A percentile compares a stretch with the other conserved stretches of the same genome.
These are phyloP conservation scores for Hypericum perforatum DNA, from an alignment of 345 rosid genomes.

Conservation along the genomic window DNA sequence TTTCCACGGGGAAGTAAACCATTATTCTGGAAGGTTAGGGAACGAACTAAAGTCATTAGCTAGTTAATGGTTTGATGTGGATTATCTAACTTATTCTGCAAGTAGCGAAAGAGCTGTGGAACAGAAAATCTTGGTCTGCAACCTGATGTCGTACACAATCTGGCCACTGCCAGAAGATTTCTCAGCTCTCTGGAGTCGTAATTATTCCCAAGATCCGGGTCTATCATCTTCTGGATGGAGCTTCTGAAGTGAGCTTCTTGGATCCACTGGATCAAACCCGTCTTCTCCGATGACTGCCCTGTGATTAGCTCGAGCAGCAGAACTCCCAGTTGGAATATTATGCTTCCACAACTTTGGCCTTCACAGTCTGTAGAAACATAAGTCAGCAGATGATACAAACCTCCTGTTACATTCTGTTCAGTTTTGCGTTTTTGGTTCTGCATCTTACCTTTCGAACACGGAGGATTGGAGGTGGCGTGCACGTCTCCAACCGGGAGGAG, in stretches of 20 bases:
- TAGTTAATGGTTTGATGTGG: conserved; percentile 2
- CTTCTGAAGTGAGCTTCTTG: conserved; percentile 49
- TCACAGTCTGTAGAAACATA: conserved; percentile 24
- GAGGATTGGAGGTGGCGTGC: conserved; percentile 17
- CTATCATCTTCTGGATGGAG: conserved; percentile 72
- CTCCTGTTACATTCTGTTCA: no score
- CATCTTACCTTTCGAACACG: conserved; percentile 8
- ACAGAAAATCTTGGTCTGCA: conserved; percentile 48
- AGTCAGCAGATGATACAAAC: no score
- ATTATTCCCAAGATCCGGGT: conserved; percentile 72
- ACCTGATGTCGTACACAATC: conserved; percentile 54
- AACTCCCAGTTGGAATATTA: conserved; percentile 79
- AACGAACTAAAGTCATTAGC: background rate
- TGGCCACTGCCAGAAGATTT: conserved; percentile 62
- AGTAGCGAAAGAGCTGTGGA: conserved; percentile 51
- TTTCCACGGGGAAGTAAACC: no score
- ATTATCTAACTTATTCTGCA: conserved; percentile 44
- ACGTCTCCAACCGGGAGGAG: conserved; percentile 23
- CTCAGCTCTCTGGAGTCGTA: conserved; percentile 57
- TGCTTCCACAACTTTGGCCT: conserved; percentile 37
- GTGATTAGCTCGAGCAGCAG: conserved; percentile 78
- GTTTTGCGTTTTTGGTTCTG: conserved; percentile 13
- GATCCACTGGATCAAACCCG: conserved; percentile 69
- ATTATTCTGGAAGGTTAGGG: no score
- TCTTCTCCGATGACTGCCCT: conserved; percentile 69